Conservation (phyloP, 108 stramenopile species). For the Hondaea fermentalgiana region DNA sequence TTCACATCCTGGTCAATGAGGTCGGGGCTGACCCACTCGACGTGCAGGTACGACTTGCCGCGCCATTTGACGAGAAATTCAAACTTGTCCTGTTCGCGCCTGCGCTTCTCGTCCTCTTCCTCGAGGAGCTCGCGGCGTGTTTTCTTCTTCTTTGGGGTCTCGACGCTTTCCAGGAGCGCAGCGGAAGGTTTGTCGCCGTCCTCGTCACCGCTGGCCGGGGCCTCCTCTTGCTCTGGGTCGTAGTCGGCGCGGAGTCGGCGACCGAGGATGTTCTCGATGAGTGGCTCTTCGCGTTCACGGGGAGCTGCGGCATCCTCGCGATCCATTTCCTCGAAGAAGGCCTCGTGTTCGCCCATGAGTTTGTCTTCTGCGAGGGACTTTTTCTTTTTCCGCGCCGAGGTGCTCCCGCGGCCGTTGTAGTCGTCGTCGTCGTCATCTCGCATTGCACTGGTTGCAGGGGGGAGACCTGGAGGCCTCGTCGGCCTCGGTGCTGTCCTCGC, state of each 20-base stretch:
- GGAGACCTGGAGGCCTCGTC: not conserved
- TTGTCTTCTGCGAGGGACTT: not conserved
- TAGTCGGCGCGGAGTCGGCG: not conserved
- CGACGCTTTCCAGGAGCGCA: not conserved
- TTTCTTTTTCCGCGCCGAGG: not conserved
- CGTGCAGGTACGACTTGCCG: conserved; percentile 11
- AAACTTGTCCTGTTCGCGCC: not conserved
- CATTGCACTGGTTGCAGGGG: not conserved
- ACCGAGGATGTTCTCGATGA: not conserved
- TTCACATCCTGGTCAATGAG: not conserved
- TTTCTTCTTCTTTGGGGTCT: not conserved
- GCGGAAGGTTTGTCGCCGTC: not conserved
- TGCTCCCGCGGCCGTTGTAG: not conserved
- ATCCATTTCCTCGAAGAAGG: not conserved
- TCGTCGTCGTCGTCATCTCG: not conserved
- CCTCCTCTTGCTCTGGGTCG: not conserved
- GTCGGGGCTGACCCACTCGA: not conserved
- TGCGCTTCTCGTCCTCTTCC: not conserved
- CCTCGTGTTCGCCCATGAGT: not conserved
- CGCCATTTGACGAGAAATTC: not conserved
- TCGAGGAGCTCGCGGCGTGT: not conserved
- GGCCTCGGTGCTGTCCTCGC: not conserved
- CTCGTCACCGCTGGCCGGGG: not conserved
- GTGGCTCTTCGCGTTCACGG: not conserved
- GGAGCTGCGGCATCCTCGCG: not conserved